Evolutionary conservation across 179 eudicot species (phyloP), one percentile per base, ranked within the genome.

Genomic region (Corrigiola litoralis): DNA sequence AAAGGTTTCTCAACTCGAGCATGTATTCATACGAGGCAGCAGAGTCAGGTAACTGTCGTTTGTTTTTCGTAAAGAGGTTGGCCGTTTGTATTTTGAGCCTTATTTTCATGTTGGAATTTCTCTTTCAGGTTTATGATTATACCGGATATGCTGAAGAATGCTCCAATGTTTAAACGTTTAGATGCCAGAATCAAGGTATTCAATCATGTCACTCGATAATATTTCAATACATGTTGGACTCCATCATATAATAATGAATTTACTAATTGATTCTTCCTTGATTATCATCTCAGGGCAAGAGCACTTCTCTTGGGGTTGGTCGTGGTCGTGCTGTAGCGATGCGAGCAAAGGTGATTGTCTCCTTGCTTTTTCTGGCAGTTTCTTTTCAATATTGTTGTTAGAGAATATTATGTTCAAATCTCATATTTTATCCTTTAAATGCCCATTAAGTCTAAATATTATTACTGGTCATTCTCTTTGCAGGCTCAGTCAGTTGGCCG

Each of bases 81-180:
- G 8, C 41, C n/a, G 4, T 23, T 20, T 28, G 11, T 3, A 55
- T 20, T 34, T 25, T 17, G 37, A 27, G 27, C 25, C 59, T 64
- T 27, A 63, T 24, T 9, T 29, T 12, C 13, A 11, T 56, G 5
- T 32, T n/a, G 17, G 23, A 52, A 23, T 53, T 44, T 32, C n/a
- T 32, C 21, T 48, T n/a, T 50, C 86, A 92, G 98, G 90, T 92
- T 92, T 52, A 90, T 92, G 88, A 84, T 92, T 16, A 90, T 92
- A 49, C 98, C 98, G 6, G 96, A 92, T 65, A 92, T 92, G 98
- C 85, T 92, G 71, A 92, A 90, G 86, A 92, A 90, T 81, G 96
- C 98, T 65, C 96, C 96, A 12, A 92, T 92, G 96, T 92, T 92
- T 76, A 92, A 92, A 75, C 92, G 95, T 14, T 77, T 92, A 64